Conservation (phyloP, 192 early-diverging fungal genomes). For the Coemansia sp. region DNA sequence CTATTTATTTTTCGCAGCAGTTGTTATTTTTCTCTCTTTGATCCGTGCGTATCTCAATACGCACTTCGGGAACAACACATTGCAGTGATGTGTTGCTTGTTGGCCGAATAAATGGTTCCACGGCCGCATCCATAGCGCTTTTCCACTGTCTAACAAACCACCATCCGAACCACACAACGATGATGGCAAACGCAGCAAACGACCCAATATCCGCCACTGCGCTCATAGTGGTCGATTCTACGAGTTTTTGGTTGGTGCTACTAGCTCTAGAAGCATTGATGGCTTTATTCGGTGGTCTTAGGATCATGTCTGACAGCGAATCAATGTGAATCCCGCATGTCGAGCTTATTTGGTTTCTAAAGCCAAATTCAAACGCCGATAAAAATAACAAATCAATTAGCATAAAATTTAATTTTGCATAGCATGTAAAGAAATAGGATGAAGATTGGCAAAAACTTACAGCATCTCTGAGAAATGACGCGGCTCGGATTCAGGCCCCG, state of each 20-base stretch:
- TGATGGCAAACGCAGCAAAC: conserved; percentile 19
- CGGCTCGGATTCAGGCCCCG: neutral
- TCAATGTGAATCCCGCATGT: conserved; percentile 23
- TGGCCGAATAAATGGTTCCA: neutral
- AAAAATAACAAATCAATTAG: neutral
- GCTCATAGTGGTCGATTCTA: neutral
- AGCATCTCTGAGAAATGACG: conserved; percentile 31
- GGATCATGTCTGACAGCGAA: conserved; percentile 21
- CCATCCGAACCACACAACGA: conserved; percentile 23
- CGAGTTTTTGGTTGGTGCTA: neutral
- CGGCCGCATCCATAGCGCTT: neutral
- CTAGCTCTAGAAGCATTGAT: neutral
- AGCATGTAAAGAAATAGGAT: neutral
- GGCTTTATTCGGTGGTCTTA: conserved; percentile 2
- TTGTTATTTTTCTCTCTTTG: neutral
- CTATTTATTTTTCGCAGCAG: neutral
- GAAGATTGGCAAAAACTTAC: neutral
- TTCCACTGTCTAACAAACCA: conserved; percentile 28
- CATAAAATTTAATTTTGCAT: neutral
- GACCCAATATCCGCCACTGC: conserved; percentile 5
- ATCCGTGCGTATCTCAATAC: neutral
- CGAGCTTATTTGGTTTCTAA: conserved; percentile 12
- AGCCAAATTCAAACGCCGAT: neutral
- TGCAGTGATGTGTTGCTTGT: too few relatives aligned
- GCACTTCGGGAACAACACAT: neutral